These are phyloP conservation scores for Daedaleopsis sinensis DNA, from an alignment of 768 basidiomycete species.

Conservation along the genomic window DNA sequence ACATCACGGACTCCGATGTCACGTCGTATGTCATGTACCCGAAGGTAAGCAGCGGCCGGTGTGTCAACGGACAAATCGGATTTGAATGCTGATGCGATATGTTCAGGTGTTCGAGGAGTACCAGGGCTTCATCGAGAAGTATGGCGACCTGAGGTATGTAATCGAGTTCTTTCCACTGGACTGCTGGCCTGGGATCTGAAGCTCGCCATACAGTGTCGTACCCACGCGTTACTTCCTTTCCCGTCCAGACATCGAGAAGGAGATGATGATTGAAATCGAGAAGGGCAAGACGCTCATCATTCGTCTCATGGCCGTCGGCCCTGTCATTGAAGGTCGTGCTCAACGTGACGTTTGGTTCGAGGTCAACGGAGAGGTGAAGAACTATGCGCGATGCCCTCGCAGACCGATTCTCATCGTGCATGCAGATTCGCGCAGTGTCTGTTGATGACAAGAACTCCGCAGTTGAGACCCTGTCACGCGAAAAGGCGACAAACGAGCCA, in stretches of 20 bases:
- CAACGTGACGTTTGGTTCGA: constrained; percentile 99
- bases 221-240: constrained; percentile 98
- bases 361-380: constrained; percentile 87
- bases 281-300: constrained; percentile 97
- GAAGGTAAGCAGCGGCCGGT: constrained; percentile 55
- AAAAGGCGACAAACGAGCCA: constrained; percentile 92
- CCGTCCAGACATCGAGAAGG: constrained; percentile 89
- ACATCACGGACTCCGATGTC: constrained; percentile 92
- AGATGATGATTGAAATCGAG: constrained; percentile 96
- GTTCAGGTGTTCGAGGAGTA: constrained; percentile 94
- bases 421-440: constrained; percentile 87
- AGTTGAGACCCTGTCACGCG: constrained; percentile 91
- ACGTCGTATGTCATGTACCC: constrained; percentile 98
- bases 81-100: not conserved
- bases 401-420: not conserved
- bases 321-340: constrained; percentile 88
- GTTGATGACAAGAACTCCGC: constrained; percentile 98
- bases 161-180: not conserved
- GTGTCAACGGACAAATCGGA: not conserved
- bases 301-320: constrained; percentile 92
- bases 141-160: constrained; percentile 87
- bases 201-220: constrained; percentile 68
- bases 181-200: not conserved
- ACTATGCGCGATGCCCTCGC: not conserved
- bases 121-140: constrained; percentile 93